phyloP scores from a whole-genome alignment of 352 stramenopile genomes.

The Phytophthora pluvialis region DNA sequence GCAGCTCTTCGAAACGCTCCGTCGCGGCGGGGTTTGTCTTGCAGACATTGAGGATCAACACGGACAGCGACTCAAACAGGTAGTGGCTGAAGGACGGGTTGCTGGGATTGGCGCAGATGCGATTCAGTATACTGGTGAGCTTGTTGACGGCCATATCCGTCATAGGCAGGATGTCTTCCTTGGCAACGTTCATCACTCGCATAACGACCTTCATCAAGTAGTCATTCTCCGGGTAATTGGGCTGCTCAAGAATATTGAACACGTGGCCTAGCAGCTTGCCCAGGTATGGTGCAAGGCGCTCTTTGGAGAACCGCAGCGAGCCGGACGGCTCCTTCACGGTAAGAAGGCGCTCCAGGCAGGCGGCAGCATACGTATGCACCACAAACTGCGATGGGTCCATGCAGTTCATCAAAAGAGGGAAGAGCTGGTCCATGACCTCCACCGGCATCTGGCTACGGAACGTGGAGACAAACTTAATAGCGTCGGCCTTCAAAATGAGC shows the following conservation, averaged over 20 bases:
- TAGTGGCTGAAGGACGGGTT: slow-evolving; percentile 99
- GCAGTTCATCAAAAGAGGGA: slow-evolving; percentile 92
- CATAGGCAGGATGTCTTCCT: slow-evolving; percentile 93
- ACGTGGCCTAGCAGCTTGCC: slow-evolving; percentile 94
- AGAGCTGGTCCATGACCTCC: slow-evolving; percentile 92
- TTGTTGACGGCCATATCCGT: slow-evolving; percentile 95
- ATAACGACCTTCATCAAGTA: slow-evolving; percentile 99
- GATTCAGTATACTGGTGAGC: slow-evolving; percentile 92
- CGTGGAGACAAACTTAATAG: slow-evolving; percentile 98
- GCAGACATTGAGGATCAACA: slow-evolving; percentile 94
- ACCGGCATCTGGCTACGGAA: slow-evolving; percentile 97
- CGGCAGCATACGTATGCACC: slow-evolving; percentile 98
- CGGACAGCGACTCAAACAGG: slow-evolving; percentile 98
- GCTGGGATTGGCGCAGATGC: slow-evolving; percentile 97
- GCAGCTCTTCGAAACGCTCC: slow-evolving; percentile 93
- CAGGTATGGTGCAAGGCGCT: slow-evolving; percentile 92
- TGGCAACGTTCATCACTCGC: slow-evolving; percentile 93
- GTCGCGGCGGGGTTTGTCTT: slow-evolving; percentile 78
- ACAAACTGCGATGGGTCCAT: slow-evolving; percentile 91
- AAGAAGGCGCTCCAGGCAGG: slow-evolving; percentile 96
- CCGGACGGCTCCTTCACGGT: slow-evolving; percentile 91
- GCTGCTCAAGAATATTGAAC: slow-evolving; percentile 96
- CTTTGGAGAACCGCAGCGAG: slow-evolving; percentile 78
- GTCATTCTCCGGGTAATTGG: slow-evolving; percentile 96
- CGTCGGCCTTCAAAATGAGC: slow-evolving; percentile 96